phyloP scores from a whole-genome alignment of 768 basidiomycete genomes.

The Rossbeevera mucosa region DNA sequence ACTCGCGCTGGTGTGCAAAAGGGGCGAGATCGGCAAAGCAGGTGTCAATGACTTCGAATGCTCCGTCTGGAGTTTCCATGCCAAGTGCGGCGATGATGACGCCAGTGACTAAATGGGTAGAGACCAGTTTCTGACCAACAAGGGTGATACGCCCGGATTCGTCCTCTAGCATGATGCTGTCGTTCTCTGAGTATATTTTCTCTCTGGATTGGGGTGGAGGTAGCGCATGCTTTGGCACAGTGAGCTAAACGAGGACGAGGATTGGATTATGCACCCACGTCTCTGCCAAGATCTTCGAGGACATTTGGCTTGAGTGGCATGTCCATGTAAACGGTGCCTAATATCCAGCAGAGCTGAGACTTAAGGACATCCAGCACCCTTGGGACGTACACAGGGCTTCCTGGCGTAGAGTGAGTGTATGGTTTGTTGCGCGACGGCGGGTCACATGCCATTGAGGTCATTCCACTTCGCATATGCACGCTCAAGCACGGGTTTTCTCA shows the following conservation, averaged over 20 bases:
- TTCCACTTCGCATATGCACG: conserved; percentile 51
- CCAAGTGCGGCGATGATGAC: conserved; percentile 88
- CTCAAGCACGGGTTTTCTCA: conserved; percentile 45
- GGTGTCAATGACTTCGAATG: conserved; percentile 90
- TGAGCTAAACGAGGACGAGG: conserved; percentile 3
- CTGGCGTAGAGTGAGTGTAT: conserved; percentile 35
- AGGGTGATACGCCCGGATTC: conserved; percentile 90
- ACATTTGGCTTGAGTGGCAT: conserved; percentile 99
- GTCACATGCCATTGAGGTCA: conserved; percentile 36
- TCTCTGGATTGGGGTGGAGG: conserved; percentile 71
- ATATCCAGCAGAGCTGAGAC: conserved; percentile 80
- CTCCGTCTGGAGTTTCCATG: conserved; percentile 82
- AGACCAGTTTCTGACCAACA: conserved; percentile 66
- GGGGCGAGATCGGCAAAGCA: conserved; percentile 83
- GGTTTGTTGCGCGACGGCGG: neutral
- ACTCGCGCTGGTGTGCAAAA: conserved; percentile 24
- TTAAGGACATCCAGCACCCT: conserved; percentile 85
- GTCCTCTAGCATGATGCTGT: conserved; percentile 89
- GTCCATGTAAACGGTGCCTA: conserved; percentile 97
- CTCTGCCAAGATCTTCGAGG: conserved; percentile 89
- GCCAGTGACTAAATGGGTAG: conserved; percentile 76
- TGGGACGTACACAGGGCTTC: conserved; percentile 64
- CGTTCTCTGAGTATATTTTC: conserved; percentile 75
- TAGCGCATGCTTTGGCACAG: conserved; percentile 67
- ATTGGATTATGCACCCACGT: conserved; percentile 52